Evolutionary conservation across 345 rosid genomes (phyloP).

Genomic region (Lepidium sativum): DNA sequence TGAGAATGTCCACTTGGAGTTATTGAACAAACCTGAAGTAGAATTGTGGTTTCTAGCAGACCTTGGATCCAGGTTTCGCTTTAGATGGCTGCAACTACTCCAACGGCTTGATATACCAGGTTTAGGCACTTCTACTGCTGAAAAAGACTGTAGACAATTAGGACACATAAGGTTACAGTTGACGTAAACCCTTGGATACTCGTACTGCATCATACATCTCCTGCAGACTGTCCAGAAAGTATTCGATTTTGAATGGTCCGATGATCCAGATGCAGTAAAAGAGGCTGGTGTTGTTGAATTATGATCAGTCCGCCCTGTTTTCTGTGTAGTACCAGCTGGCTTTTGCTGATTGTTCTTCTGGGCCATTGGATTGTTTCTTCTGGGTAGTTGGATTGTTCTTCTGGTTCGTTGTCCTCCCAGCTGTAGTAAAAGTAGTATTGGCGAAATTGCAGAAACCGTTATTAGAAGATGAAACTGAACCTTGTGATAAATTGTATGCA

Average conservation of each 20-base stretch:
- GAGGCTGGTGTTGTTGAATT: slow-evolving; percentile 10
- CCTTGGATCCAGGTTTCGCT: slow-evolving; percentile 31
- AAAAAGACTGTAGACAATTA: slow-evolving; percentile 51
- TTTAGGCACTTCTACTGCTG: slow-evolving; percentile 46
- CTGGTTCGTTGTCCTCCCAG: slow-evolving; percentile 16
- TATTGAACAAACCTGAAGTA: slow-evolving; percentile 25
- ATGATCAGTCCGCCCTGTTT: not conserved
- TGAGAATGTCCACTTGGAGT: slow-evolving; percentile 41
- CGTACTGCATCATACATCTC: slow-evolving; percentile 57
- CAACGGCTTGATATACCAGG: slow-evolving; percentile 40
- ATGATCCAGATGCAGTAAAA: slow-evolving; percentile 17
- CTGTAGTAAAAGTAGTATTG: slow-evolving; percentile 27
- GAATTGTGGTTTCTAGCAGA: slow-evolving; percentile 21
- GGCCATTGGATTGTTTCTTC: slow-evolving; percentile 24
- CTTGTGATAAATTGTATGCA: slow-evolving; percentile 30
- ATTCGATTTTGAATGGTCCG: slow-evolving; percentile 24
- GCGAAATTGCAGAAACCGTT: slow-evolving; percentile 38
- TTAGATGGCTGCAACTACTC: slow-evolving; percentile 35
- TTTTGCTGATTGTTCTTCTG: slow-evolving; percentile 26
- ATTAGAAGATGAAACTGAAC: slow-evolving; percentile 34
- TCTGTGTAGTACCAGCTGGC: slow-evolving; percentile 5
- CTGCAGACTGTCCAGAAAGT: slow-evolving; percentile 71
- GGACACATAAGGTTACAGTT: slow-evolving; percentile 53
- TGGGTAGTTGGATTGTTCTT: slow-evolving; percentile 26
- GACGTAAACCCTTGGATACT: slow-evolving; percentile 46